These are phyloP conservation scores for Colletotrichum sp. DNA, from an alignment of 2,329 filamentous ascomycete genomes.

Conservation along the genomic window DNA sequence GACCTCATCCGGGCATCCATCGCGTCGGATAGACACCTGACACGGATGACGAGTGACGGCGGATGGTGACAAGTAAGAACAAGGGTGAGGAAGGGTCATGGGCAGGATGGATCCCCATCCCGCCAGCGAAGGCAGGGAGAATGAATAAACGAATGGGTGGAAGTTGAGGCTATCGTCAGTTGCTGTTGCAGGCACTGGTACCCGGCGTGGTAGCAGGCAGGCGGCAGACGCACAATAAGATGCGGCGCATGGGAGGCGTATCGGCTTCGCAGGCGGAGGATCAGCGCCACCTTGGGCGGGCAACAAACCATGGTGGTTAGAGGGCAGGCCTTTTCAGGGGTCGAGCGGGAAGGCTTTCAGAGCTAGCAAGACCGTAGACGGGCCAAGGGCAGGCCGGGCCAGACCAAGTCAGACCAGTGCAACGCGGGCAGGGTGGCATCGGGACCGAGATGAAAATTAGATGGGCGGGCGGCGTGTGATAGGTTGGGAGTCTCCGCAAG, in stretches of 20 bases:
- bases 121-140: too few species aligned
- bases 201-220: background rate
- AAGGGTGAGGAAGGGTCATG: background rate
- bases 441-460: background rate
- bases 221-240: conserved; percentile 21
- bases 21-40: background rate
- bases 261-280: conserved; percentile 14
- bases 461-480: background rate
- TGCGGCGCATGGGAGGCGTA: conserved; percentile 22
- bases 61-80: background rate
- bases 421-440: background rate
- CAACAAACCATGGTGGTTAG: conserved; percentile 4
- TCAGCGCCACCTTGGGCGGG: conserved; percentile 13
- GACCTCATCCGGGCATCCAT: background rate
- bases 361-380: background rate
- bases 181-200: background rate
- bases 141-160: background rate
- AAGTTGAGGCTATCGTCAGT: background rate
- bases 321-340: conserved; percentile 16
- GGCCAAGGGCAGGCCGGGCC: background rate
- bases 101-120: background rate
- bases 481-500: background rate
- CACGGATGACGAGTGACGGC: background rate
- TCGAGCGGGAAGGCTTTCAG: conserved; percentile 16
- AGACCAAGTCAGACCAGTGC: background rate